phyloP scores from a whole-genome alignment of 2,329 filamentous ascomycete genomes.

The Claviceps fusiformis region DNA sequence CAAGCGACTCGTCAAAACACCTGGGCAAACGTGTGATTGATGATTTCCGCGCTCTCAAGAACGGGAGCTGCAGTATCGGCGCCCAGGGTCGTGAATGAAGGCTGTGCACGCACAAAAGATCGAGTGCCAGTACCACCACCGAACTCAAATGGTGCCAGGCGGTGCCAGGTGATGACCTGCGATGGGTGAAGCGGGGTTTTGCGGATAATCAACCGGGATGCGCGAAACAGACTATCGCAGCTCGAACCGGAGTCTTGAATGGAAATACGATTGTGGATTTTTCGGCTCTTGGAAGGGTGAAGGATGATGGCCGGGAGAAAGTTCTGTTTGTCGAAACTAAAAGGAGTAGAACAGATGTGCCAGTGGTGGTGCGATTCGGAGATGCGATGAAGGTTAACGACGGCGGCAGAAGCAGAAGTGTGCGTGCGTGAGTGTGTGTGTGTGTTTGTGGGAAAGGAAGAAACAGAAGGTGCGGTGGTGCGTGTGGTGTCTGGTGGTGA shows the following conservation, averaged over 20 bases:
- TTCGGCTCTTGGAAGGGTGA: background rate
- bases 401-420: background rate
- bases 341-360: background rate
- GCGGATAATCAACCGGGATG: background rate
- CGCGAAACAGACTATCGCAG: background rate
- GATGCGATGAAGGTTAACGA: background rate
- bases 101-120: background rate
- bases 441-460: background rate
- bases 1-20: conserved; percentile 7
- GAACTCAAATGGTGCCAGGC: background rate
- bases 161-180: background rate
- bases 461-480: background rate
- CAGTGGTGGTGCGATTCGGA: background rate
- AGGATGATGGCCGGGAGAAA: background rate
- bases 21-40: background rate
- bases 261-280: background rate
- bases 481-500: background rate
- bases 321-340: background rate
- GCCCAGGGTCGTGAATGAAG: background rate
- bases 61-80: background rate
- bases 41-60: background rate
- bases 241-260: background rate
- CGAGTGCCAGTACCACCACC: background rate
- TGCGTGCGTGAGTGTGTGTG: background rate
- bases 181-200: background rate